Base-by-base conservation (phyloP, 129 eudicot genomes). In the Chrysanthemum lavandulifolium region DNA sequence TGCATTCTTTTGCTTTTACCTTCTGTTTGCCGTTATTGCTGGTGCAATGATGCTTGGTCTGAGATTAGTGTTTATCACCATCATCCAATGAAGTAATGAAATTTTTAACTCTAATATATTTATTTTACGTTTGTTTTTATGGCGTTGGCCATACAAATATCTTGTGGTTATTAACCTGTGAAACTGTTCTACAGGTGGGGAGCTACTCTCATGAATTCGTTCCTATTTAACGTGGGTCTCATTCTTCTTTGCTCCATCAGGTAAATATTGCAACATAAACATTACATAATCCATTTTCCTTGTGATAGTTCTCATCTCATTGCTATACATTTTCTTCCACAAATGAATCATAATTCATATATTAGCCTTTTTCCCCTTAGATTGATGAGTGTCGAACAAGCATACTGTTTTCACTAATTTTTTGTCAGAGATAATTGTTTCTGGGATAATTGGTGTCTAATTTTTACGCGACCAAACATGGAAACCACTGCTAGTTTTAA, bases 191-290 rank as follows among this genome's bases (percentile, higher is more conserved):
- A 49, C 82, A 94, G 98, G 85, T 94, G 98, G 98, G 98, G 98
- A 76, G 98, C 87, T 72, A 94, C 98, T 57, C 97, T 94, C 74
- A 94, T 94, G 98, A 94, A 94, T 75, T 94, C 98, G 40, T 94
- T 94, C 74, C 88, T 94, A 52, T 94, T 94, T 55, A 94, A 94
- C 68, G 98, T 94, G 73, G 98, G 87, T 36, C 98, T 94, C 81
- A 90, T 94, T 80, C 97, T 94, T 82, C 98, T 94, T 82, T 90
- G 93, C 85, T 94, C 97, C 67, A 94, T 94, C 89, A 94, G 98
- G 98, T 94, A 49, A 70, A 57, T 57, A 57, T 57, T 14, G 5
- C 40, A 31, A 31, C 62, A 57, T 57, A 57, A 16, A 18, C 23
- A 57, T 0, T 27, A 5, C 11, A 19, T 10, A 57, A 16, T 18